phyloP scores from a whole-genome alignment of 2,329 filamentous ascomycete genomes.

The Phialocephala subalpina region DNA sequence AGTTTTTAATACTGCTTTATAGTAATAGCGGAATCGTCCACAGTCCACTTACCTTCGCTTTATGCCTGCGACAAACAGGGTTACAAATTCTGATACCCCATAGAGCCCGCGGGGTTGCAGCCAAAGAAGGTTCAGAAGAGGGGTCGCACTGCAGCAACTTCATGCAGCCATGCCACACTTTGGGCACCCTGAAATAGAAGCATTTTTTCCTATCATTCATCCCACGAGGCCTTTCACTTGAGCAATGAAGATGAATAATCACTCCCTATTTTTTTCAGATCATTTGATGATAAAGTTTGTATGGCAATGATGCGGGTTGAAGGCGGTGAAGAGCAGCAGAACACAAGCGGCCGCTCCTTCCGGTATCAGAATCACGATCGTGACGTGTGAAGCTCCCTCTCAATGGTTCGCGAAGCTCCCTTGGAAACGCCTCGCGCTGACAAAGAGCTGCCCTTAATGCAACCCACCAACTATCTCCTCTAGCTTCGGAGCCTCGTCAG shows the following conservation, averaged over 20 bases:
- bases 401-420: neutral
- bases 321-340: neutral
- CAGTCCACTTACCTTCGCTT: neutral
- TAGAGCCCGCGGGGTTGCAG: neutral
- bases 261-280: neutral
- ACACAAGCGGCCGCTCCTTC: neutral
- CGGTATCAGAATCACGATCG: neutral
- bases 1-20: too few species aligned
- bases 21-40: too few species aligned
- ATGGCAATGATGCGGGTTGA: neutral
- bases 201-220: conserved; percentile 2
- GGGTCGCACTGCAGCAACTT: conserved; percentile 7
- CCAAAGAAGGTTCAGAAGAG: neutral
- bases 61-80: neutral
- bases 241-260: conserved; percentile 1
- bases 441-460: neutral
- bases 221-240: neutral
- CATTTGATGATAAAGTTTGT: neutral
- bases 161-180: neutral
- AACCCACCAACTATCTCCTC: neutral
- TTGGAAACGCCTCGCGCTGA: neutral
- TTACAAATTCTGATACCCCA: neutral
- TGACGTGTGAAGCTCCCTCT: neutral
- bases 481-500: neutral
- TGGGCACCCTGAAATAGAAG: neutral